Percentiles rank a stretch among this genome's conserved stretches.
Conservation (phyloP, 495 filamentous ascomycete genomes). For the Delitschia confertaspora region DNA sequence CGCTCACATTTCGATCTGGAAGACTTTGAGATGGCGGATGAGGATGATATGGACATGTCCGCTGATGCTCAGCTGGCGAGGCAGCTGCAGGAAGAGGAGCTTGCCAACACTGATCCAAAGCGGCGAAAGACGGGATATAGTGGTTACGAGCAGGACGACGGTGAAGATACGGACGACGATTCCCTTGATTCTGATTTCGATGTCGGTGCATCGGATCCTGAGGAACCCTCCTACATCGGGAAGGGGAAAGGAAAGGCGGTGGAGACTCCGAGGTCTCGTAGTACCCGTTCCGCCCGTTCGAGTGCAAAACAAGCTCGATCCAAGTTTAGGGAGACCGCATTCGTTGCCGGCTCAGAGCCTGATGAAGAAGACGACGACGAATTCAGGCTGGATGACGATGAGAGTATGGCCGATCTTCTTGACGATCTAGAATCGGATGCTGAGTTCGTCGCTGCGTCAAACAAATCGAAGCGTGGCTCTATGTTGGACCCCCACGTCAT, state of each 20-base stretch:
- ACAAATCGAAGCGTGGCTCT: too few species aligned
- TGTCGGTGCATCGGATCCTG: not conserved
- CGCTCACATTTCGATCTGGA: too few species aligned
- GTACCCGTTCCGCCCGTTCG: slow-evolving; percentile 11
- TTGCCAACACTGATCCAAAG: slow-evolving; percentile 33
- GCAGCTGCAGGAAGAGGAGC: slow-evolving; percentile 56
- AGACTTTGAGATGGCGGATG: slow-evolving; percentile 32
- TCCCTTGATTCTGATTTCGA: not conserved
- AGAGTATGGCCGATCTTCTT: not conserved
- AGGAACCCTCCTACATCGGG: slow-evolving; percentile 2
- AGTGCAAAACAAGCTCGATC: too few species aligned
- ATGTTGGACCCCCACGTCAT: too few species aligned
- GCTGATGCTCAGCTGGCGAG: slow-evolving; percentile 49
- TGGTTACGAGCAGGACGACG: slow-evolving; percentile 5
- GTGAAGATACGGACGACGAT: slow-evolving; percentile 8
- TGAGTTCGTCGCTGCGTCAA: too few species aligned
- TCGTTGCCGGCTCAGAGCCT: too few species aligned
- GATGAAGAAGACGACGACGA: slow-evolving; percentile 14
- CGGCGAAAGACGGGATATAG: slow-evolving; percentile 19
- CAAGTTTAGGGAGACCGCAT: too few species aligned
- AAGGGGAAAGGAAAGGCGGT: slow-evolving; percentile 22
- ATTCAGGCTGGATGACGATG: slow-evolving; percentile 9
- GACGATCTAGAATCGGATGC: not conserved
- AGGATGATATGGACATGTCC: slow-evolving; percentile 36
- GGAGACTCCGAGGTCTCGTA: slow-evolving; percentile 2